phyloP scores from a whole-genome alignment of 2,329 filamentous ascomycete species.

The Calonectria hongkongensis region DNA sequence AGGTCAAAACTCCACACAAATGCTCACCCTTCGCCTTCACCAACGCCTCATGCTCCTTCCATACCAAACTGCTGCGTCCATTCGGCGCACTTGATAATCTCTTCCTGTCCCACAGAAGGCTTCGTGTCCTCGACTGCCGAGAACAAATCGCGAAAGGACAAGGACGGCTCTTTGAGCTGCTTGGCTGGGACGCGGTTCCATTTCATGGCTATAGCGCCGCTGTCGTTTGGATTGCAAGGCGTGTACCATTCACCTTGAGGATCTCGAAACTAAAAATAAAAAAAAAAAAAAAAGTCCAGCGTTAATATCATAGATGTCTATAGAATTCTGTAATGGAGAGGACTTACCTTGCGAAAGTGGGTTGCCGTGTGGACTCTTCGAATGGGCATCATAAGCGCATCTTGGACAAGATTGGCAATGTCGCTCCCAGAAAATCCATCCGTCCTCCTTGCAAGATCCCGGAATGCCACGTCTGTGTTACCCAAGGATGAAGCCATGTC shows the following conservation, averaged over 20 bases:
- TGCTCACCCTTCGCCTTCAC: not conserved
- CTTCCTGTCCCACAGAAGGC: conserved; percentile 33
- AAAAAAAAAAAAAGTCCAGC: not conserved
- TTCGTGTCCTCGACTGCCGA: conserved; percentile 20
- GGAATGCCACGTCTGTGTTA: not conserved
- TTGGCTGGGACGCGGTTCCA: conserved; percentile 37
- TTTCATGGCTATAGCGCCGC: conserved; percentile 28
- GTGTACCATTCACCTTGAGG: conserved; percentile 39
- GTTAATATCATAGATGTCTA: not conserved
- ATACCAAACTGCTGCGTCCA: conserved; percentile 37
- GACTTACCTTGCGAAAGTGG: conserved; percentile 38
- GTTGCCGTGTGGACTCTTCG: conserved; percentile 36
- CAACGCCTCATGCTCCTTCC: conserved; percentile 35
- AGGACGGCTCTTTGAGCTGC: conserved; percentile 35
- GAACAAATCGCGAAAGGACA: conserved; percentile 31
- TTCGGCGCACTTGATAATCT: conserved; percentile 35
- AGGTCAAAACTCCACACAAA: not conserved
- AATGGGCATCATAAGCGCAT: conserved; percentile 38
- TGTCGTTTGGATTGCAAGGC: conserved; percentile 30
- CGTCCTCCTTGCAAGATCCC: conserved; percentile 26
- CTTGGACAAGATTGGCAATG: conserved; percentile 37
- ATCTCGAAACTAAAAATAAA: conserved; percentile 27
- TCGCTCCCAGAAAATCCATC: conserved; percentile 37
- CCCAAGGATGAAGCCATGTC: conserved; percentile 26
- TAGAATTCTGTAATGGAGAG: no score